phyloP scores from a whole-genome alignment of 1,284 basidiomycete species.

The Leccinum angustisporum region DNA sequence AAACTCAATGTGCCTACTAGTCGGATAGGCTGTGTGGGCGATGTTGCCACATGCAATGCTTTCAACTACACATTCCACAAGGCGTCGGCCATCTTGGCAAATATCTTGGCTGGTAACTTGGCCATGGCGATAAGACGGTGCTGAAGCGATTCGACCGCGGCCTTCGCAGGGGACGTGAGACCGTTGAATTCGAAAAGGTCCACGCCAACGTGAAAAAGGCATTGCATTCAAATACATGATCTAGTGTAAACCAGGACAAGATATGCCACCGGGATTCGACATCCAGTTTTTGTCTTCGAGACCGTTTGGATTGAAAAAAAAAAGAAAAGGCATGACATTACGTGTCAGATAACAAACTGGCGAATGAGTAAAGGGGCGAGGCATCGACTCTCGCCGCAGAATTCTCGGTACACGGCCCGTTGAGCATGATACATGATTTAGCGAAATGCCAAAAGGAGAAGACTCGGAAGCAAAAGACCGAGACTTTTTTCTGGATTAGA shows the following conservation, averaged over 20 bases:
- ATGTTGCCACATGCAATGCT: neutral
- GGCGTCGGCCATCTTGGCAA: neutral
- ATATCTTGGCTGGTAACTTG: neutral
- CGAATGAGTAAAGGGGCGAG: neutral
- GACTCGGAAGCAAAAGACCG: neutral
- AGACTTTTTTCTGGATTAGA: neutral
- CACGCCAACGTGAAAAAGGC: neutral
- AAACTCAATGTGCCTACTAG: neutral
- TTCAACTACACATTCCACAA: neutral
- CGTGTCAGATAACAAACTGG: neutral
- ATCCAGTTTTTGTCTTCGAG: neutral
- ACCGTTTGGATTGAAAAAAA: neutral
- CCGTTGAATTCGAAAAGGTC: neutral
- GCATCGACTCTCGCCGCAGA: neutral
- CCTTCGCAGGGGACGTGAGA: neutral
- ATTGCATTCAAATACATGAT: neutral
- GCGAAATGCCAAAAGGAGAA: constrained; percentile 4
- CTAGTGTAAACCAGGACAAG: neutral
- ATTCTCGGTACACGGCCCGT: constrained; percentile 21
- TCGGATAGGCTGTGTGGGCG: neutral
- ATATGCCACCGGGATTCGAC: neutral
- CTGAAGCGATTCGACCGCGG: neutral
- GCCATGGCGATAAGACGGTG: neutral
- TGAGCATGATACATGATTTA: constrained; percentile 21
- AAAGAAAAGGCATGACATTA: neutral